These are phyloP conservation scores for Tricholoma terreum DNA, from an alignment of 768 basidiomycete genomes.

Conservation along the genomic window DNA sequence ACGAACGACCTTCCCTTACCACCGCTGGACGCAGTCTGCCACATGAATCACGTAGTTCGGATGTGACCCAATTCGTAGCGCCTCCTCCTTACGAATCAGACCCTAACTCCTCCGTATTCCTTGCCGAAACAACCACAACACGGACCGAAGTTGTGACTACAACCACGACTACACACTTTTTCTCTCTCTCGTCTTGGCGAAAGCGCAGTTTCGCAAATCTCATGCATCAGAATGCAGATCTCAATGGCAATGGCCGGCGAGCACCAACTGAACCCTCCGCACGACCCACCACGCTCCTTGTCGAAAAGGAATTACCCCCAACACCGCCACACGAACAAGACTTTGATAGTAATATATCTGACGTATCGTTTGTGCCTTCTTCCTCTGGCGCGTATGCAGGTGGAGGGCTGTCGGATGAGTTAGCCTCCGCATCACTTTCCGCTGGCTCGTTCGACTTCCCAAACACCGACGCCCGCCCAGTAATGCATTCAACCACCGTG, in stretches of 20 bases:
- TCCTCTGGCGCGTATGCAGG: not conserved
- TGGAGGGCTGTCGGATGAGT: not conserved
- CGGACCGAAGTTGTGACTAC: slow-evolving; percentile 45
- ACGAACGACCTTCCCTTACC: slow-evolving; percentile 18
- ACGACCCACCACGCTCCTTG: slow-evolving; percentile 19
- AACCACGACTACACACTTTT: slow-evolving; percentile 57
- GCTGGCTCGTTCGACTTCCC: slow-evolving; percentile 7
- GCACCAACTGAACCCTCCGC: slow-evolving; percentile 23
- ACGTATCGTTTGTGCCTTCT: not conserved
- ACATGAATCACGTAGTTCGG: slow-evolving; percentile 5
- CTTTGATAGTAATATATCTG: not conserved
- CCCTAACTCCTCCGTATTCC: slow-evolving; percentile 29
- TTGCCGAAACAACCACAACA: slow-evolving; percentile 47
- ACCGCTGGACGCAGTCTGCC: slow-evolving; percentile 7
- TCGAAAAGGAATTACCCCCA: slow-evolving; percentile 53
- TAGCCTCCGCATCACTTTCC: slow-evolving; percentile 20
- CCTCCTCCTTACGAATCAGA: slow-evolving; percentile 35
- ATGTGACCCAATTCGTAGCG: slow-evolving; percentile 9
- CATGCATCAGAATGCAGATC: slow-evolving; percentile 26
- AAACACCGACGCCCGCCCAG: slow-evolving; percentile 7
- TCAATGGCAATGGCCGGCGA: slow-evolving; percentile 13
- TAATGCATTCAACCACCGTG: slow-evolving; percentile 33
- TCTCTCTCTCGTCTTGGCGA: slow-evolving; percentile 65
- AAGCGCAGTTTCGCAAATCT: slow-evolving; percentile 39
- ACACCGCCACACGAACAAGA: slow-evolving; percentile 32